Evolutionary conservation across 2,329 filamentous ascomycete species (phyloP).

Genomic region (Trichoderma pleuroti): DNA sequence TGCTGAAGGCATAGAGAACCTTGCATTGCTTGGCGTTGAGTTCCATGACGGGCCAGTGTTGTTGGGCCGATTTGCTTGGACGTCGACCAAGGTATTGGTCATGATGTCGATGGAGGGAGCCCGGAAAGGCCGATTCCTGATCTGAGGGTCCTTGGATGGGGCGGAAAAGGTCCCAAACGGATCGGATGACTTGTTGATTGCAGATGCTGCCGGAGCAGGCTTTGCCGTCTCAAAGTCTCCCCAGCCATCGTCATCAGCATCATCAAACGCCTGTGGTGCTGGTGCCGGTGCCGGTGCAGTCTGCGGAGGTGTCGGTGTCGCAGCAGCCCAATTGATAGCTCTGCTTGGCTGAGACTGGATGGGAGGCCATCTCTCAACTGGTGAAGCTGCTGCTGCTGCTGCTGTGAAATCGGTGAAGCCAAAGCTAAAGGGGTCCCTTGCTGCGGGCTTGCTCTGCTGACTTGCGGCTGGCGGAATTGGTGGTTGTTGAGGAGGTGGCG

Average conservation of each 20-base stretch:
- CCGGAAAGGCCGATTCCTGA: conserved; percentile 33
- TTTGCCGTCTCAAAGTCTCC: conserved; percentile 64
- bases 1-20: conserved; percentile 25
- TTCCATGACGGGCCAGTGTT: background rate
- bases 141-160: conserved; percentile 7
- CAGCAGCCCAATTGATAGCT: conserved; percentile 23
- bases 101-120: conserved; percentile 53
- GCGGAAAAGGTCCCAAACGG: background rate
- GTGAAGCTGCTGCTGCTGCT: conserved; percentile 21
- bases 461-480: background rate
- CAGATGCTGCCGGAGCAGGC: conserved; percentile 23
- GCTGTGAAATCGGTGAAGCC: conserved; percentile 21
- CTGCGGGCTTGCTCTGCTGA: conserved; percentile 18
- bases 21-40: conserved; percentile 18
- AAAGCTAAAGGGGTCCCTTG: conserved; percentile 30
- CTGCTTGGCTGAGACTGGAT: conserved; percentile 27
- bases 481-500: conserved; percentile 26
- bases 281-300: conserved; percentile 19
- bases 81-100: conserved; percentile 48
- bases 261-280: conserved; percentile 1
- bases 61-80: conserved; percentile 24
- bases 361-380: conserved; percentile 32
- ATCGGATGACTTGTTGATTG: background rate
- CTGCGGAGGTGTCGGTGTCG: background rate
- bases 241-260: conserved; percentile 54